A percentile compares a stretch with the other conserved stretches of the same genome.
phyloP scores from a whole-genome alignment of 2,329 filamentous ascomycete genomes.

The Alternaria triticina region DNA sequence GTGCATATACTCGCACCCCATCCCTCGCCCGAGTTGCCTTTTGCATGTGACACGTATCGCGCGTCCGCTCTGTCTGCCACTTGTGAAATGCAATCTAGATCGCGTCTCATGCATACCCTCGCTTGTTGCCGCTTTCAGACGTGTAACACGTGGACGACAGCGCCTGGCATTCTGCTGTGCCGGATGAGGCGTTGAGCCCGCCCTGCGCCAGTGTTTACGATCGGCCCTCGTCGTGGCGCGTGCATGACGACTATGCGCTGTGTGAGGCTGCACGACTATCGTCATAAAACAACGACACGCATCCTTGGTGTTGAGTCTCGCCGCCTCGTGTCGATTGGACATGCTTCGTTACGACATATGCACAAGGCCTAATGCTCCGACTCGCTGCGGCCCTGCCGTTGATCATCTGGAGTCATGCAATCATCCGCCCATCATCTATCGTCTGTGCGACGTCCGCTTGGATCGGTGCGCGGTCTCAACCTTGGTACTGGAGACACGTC shows the following conservation, averaged over 20 bases:
- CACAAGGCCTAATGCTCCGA: conserved; percentile 8
- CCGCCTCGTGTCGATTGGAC: background rate
- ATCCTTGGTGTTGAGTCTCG: conserved; percentile 3
- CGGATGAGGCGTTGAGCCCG: conserved; percentile 13
- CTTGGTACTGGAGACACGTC: conserved; percentile 10
- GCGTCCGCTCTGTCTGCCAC: conserved; percentile 9
- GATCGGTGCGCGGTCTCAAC: conserved; percentile 7
- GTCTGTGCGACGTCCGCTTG: conserved; percentile 12
- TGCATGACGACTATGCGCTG: background rate
- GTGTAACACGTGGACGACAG: conserved; percentile 31
- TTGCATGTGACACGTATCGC: conserved; percentile 31
- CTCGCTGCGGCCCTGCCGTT: background rate
- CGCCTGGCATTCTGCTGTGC: conserved; percentile 3
- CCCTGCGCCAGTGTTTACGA: conserved; percentile 6
- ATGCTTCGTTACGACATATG: background rate
- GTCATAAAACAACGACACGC: background rate
- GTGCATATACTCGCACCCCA: background rate
- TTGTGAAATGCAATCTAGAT: conserved; percentile 22
- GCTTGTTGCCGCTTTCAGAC: conserved; percentile 17
- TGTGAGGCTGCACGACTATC: conserved; percentile 7
- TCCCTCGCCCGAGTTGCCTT: conserved; percentile 29
- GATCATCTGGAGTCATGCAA: background rate
- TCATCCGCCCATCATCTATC: conserved; percentile 4
- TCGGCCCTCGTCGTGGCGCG: conserved; percentile 2
- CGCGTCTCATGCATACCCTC: conserved; percentile 17